These are phyloP conservation scores for Neofusicoccum cordaticola DNA, from an alignment of 2,329 filamentous ascomycete species.

Conservation along the genomic window DNA sequence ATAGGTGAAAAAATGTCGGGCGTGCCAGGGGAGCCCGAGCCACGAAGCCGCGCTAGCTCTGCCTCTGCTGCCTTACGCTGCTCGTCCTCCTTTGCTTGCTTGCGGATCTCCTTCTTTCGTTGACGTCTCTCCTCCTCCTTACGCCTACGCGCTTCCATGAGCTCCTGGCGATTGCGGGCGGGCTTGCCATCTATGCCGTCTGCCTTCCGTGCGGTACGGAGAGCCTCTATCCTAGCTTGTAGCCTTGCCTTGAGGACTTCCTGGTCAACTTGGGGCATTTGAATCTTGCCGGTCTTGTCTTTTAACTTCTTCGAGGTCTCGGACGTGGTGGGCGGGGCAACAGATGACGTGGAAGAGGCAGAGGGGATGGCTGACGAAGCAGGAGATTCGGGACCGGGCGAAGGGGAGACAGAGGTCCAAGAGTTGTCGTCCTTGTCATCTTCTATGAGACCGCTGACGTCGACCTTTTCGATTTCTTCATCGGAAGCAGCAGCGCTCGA, in stretches of 20 bases:
- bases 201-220: conserved; percentile 83
- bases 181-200: conserved; percentile 78
- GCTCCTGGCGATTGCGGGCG: conserved; percentile 81
- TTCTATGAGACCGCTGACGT: conserved; percentile 37
- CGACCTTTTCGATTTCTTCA: conserved; percentile 33
- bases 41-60: conserved; percentile 55
- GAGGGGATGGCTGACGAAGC: conserved; percentile 40
- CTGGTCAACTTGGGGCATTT: conserved; percentile 61
- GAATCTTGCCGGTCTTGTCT: conserved; percentile 28
- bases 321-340: conserved; percentile 33
- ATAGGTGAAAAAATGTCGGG: conserved; percentile 47
- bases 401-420: conserved; percentile 33
- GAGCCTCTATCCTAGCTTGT: conserved; percentile 76
- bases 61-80: conserved; percentile 59
- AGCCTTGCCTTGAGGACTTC: conserved; percentile 75
- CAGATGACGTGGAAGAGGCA: conserved; percentile 48
- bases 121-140: conserved; percentile 85
- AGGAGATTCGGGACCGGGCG: conserved; percentile 37
- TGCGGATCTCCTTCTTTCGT: conserved; percentile 82
- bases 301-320: conserved; percentile 27
- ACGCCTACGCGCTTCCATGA: conserved; percentile 82
- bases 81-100: conserved; percentile 76
- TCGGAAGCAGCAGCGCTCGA: conserved; percentile 25
- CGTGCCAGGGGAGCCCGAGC: conserved; percentile 55
- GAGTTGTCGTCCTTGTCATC: conserved; percentile 26